These are phyloP conservation scores for Ananas comosus DNA, from an alignment of 176 grass and related monocot genomes.

Conservation along the genomic window DNA sequence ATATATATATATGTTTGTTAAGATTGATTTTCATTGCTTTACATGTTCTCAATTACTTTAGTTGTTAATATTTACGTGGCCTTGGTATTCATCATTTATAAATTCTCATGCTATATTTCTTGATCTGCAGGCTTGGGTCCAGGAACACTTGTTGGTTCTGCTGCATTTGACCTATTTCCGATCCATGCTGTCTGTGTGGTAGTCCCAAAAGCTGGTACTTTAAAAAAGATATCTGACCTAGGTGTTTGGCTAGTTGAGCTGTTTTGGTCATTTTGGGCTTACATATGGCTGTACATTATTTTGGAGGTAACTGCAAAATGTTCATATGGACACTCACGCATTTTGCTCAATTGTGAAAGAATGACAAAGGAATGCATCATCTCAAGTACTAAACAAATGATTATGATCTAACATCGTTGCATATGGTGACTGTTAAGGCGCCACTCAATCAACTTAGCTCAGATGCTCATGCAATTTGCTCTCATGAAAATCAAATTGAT, in stretches of 20 bases:
- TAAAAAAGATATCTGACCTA: conserved; percentile 85
- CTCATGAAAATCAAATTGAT: background rate
- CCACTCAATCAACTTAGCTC: background rate
- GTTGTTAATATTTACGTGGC: background rate
- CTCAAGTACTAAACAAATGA: background rate
- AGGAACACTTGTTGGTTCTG: conserved; percentile 83
- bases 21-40: background rate
- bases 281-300: conserved; percentile 81
- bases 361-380: no score
- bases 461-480: background rate
- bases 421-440: background rate
- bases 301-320: conserved; percentile 51
- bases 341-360: background rate
- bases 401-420: background rate
- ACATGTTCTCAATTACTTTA: no score
- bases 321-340: background rate
- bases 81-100: background rate
- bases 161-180: conserved; percentile 75
- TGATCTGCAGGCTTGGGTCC: conserved; percentile 66
- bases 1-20: background rate
- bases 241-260: conserved; percentile 87
- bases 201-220: conserved; percentile 52
- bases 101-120: background rate
- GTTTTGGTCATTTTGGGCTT: conserved; percentile 90
- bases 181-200: conserved; percentile 89